Evolutionary conservation across 148 eudicot species (phyloP), one percentile per base, ranked within the genome.

Genomic region (Chenopodium suecicum): DNA sequence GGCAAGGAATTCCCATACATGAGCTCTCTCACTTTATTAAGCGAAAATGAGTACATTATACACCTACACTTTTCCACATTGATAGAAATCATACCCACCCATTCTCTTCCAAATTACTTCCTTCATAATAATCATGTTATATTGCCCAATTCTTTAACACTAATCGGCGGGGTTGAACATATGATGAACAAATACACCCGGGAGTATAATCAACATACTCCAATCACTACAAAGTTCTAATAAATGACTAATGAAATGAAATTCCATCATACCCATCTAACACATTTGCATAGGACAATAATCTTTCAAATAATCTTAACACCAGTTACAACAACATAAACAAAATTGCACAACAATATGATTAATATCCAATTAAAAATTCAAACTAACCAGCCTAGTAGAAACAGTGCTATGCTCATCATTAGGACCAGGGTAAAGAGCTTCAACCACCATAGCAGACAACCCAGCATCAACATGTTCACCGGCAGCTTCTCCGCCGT

Each of bases 401-500:
- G 97, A 86, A 37, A 94, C 85, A 13, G 99, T 94, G 80, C 91
- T 85, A 44, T 50, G 87, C 58, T 90, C 92, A 64, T 92, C 93
- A 32, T 83, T 56, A 23, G 77, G 75, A 1, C 94, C 97, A 29
- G 98, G 99, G 76, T 73, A 90, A 50, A 94, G 41, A 1, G 99
- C 92, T 80, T 94, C 99, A 17, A 91, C 91, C 41, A 92, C 97
- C 98, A 97, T 94, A 4, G 88, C 85, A 9, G 79, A 48, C 81
- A 83, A 48, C 4, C 95, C 94, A 3, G 89, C 31, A 16, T 62
- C 77, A 62, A 91, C 13, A 66, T 97, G 97, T 70, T 90, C 95
- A 6, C 72, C 85, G 27, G 99, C 98, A 25, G 94, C 89, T 10
- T 78, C 84, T 11, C 99, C 99, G 7, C 99, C 98, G 62, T 97